Evolutionary conservation across 1,284 basidiomycete genomes (phyloP).

Genomic region (Gomphus bonarii): DNA sequence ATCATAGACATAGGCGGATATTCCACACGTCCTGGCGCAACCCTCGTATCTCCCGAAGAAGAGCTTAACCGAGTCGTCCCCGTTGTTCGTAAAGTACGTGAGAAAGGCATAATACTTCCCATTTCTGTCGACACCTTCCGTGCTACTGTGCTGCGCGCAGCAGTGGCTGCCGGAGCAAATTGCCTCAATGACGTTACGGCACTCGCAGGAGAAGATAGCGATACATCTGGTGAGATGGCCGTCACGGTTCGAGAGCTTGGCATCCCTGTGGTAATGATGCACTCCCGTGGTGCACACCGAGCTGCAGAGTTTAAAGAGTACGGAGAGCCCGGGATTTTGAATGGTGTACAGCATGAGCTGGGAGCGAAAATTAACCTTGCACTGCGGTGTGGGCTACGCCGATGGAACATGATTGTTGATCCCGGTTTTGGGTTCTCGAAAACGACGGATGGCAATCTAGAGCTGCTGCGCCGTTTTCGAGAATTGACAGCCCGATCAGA

Average conservation of each 20-base stretch:
- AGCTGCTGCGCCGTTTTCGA: constrained; percentile 48
- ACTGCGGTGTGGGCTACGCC: constrained; percentile 66
- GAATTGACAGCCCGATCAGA: constrained; percentile 31
- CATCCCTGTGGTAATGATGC: constrained; percentile 85
- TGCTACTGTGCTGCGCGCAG: constrained; percentile 66
- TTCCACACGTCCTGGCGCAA: constrained; percentile 78
- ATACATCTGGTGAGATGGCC: constrained; percentile 46
- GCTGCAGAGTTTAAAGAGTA: constrained; percentile 69
- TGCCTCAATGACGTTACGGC: constrained; percentile 94
- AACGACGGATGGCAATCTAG: constrained; percentile 65
- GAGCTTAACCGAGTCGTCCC: constrained; percentile 73
- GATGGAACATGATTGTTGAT: constrained; percentile 90
- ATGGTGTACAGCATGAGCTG: constrained; percentile 69
- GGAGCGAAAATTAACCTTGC: constrained; percentile 58
- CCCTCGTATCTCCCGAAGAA: constrained; percentile 58
- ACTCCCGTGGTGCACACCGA: constrained; percentile 68
- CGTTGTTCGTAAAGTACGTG: constrained; percentile 41
- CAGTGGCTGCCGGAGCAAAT: constrained; percentile 78
- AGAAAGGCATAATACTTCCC: constrained; percentile 28
- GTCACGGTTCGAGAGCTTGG: constrained; percentile 47
- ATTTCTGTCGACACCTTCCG: constrained; percentile 95
- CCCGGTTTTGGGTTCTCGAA: constrained; percentile 97
- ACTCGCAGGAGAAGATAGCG: constrained; percentile 58
- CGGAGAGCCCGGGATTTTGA: constrained; percentile 35
- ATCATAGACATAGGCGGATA: constrained; percentile 94